Evolutionary conservation across 768 basidiomycete genomes (phyloP).

Genomic region (Peribolospora kevripleyi): DNA sequence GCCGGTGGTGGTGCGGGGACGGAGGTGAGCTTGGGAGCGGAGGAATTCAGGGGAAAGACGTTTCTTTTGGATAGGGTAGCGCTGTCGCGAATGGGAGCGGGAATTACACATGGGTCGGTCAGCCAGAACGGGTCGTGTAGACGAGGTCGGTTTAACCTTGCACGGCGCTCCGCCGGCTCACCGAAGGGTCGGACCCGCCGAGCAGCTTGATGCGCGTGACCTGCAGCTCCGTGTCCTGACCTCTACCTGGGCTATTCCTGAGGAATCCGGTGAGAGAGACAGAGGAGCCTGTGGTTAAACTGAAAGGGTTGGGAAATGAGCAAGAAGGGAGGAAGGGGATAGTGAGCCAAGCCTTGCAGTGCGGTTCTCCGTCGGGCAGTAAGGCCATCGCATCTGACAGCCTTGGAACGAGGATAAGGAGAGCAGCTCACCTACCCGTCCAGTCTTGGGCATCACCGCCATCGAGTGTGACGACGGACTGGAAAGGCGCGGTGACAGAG

Average conservation of each 20-base stretch:
- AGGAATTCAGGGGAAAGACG: constrained; percentile 50
- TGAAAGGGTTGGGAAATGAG: not conserved
- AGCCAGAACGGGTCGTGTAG: not conserved
- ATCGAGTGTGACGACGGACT: constrained; percentile 11
- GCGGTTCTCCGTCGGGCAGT: not conserved
- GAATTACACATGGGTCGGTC: not conserved
- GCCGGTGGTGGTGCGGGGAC: constrained; percentile 46
- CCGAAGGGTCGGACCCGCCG: constrained; percentile 12
- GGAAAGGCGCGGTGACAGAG: constrained; percentile 3
- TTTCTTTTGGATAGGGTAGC: constrained; percentile 83
- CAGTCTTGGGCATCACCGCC: not conserved
- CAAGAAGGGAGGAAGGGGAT: too few relatives aligned
- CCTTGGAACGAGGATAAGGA: not conserved
- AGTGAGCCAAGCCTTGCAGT: not conserved
- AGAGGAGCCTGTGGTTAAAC: constrained; percentile 3
- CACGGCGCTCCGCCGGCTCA: not conserved
- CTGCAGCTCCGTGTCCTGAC: constrained; percentile 8
- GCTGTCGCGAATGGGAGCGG: constrained; percentile 21
- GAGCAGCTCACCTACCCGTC: not conserved
- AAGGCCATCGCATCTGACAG: too few relatives aligned
- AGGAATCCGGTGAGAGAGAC: constrained; percentile 8
- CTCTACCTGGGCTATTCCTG: constrained; percentile 5
- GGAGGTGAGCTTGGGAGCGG: constrained; percentile 66
- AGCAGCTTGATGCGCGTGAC: constrained; percentile 8
- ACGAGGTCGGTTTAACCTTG: not conserved